Percentiles rank a stretch among this genome's conserved stretches.
Evolutionary conservation across 2,329 filamentous ascomycete genomes (phyloP).

Genomic region (Blumeria hordei): DNA sequence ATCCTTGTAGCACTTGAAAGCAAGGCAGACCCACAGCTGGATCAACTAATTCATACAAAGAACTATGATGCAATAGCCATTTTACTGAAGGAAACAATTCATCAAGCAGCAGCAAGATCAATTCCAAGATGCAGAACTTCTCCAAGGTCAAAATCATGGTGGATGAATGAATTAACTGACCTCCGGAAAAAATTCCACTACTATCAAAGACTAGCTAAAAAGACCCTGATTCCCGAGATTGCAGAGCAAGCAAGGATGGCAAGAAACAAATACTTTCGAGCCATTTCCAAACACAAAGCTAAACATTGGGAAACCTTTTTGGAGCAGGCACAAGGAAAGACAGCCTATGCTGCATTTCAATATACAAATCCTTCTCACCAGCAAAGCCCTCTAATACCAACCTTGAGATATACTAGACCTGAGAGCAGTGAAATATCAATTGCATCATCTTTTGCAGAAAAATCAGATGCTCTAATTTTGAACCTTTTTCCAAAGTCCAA

Average conservation of each 20-base stretch:
- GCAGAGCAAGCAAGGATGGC: not conserved
- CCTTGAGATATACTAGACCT: not conserved
- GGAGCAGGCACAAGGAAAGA: not conserved
- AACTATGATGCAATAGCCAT: not conserved
- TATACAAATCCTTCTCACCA: not conserved
- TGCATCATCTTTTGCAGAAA: not conserved
- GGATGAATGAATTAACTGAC: not conserved
- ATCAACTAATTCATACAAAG: not conserved
- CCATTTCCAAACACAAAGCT: not conserved
- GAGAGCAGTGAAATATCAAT: not conserved
- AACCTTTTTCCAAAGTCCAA: not conserved
- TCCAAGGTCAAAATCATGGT: not conserved
- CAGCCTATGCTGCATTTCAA: not conserved
- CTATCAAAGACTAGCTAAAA: not conserved
- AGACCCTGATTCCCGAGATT: not conserved
- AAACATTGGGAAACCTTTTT: not conserved
- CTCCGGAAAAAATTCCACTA: not conserved
- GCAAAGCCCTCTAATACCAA: not conserved
- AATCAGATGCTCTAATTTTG: not conserved
- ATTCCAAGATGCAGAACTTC: not conserved
- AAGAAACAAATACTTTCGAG: not conserved
- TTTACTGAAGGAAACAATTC: not conserved
- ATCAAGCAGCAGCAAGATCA: not conserved
- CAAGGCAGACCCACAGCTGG: not conserved
- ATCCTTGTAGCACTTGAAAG: not conserved